Evolutionary conservation across 2,329 filamentous ascomycete species (phyloP).

Genomic region (Lachnellula hyalina): DNA sequence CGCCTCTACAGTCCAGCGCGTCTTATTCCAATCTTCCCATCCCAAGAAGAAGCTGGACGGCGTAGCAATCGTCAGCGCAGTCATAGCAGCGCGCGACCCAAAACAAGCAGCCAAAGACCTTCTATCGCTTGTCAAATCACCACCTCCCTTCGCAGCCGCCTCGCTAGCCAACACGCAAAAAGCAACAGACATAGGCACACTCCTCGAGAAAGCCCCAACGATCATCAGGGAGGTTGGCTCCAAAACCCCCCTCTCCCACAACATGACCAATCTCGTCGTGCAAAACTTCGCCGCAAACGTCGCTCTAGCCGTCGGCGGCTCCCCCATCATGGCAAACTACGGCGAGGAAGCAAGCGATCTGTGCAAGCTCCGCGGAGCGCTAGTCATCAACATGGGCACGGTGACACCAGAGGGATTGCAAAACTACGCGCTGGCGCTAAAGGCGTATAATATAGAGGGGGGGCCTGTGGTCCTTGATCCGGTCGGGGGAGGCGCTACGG

Average conservation of each 20-base stretch:
- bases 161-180: slow-evolving; percentile 9
- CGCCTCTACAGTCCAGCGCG: slow-evolving; percentile 64
- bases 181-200: slow-evolving; percentile 20
- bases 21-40: slow-evolving; percentile 63
- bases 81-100: slow-evolving; percentile 69
- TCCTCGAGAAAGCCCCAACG: slow-evolving; percentile 21
- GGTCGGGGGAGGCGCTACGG: slow-evolving; percentile 81
- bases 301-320: slow-evolving; percentile 75
- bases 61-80: slow-evolving; percentile 83
- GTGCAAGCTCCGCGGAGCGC: slow-evolving; percentile 66
- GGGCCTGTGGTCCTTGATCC: slow-evolving; percentile 82
- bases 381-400: slow-evolving; percentile 95
- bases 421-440: slow-evolving; percentile 69
- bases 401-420: slow-evolving; percentile 68
- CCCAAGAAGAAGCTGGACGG: slow-evolving; percentile 62
- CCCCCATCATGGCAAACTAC: slow-evolving; percentile 91
- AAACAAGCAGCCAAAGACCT: slow-evolving; percentile 57
- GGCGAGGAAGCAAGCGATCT: slow-evolving; percentile 77
- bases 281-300: slow-evolving; percentile 94
- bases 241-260: slow-evolving; percentile 74
- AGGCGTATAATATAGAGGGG: slow-evolving; percentile 73
- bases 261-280: slow-evolving; percentile 96
- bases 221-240: slow-evolving; percentile 57
- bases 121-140: slow-evolving; percentile 43
- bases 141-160: slow-evolving; percentile 25